A percentile compares a stretch with the other conserved stretches of the same genome.
These are phyloP conservation scores for Exophiala sp. DNA, from an alignment of 2,329 filamentous ascomycete species.

Conservation along the genomic window DNA sequence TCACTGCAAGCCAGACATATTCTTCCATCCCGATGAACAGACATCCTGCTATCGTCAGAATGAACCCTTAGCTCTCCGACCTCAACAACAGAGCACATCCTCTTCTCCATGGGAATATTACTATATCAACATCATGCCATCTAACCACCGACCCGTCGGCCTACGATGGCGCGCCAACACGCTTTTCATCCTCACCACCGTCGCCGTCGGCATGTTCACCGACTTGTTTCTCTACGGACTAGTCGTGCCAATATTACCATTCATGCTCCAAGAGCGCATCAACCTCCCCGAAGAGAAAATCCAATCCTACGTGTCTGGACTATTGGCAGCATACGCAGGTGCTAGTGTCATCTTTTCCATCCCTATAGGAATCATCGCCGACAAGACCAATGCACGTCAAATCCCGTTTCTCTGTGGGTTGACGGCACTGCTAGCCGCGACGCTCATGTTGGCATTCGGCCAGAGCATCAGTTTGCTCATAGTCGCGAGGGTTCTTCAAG, in stretches of 20 bases:
- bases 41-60: neutral
- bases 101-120: neutral
- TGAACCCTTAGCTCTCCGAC: neutral
- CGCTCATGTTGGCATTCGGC: constrained; percentile 50
- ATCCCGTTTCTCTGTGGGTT: constrained; percentile 55
- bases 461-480: constrained; percentile 45
- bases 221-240: constrained; percentile 57
- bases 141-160: constrained; percentile 20
- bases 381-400: constrained; percentile 49
- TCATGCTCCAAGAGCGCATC: constrained; percentile 50
- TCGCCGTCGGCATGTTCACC: constrained; percentile 33
- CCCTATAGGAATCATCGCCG: constrained; percentile 51
- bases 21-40: no score
- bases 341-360: constrained; percentile 49
- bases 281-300: constrained; percentile 44
- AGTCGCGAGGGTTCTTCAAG: constrained; percentile 52
- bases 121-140: constrained; percentile 8
- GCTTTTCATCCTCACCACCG: constrained; percentile 53
- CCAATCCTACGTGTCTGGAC: constrained; percentile 48
- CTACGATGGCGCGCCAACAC: constrained; percentile 53
- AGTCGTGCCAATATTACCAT: constrained; percentile 54
- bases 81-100: no score
- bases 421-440: constrained; percentile 48
- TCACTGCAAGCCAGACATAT: no score
- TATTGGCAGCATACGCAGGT: constrained; percentile 52